These are phyloP conservation scores for Carex kokanica DNA, from an alignment of 176 grass and related monocot genomes.

Conservation along the genomic window DNA sequence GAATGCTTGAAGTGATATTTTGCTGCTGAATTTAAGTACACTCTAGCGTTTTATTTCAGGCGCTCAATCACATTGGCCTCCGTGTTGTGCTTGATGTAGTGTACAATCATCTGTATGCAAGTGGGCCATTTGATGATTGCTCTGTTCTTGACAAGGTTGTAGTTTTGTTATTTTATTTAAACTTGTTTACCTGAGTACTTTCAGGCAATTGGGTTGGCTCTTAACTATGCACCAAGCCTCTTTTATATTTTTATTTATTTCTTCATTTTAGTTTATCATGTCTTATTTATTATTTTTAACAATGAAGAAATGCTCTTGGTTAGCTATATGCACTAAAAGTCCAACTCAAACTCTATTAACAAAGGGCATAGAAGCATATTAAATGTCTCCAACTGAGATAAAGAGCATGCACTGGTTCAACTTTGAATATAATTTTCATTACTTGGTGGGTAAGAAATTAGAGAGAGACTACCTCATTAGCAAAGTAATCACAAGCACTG, in stretches of 20 bases:
- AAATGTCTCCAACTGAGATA: background rate
- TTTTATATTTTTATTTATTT: background rate
- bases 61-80: slow-evolving; percentile 66
- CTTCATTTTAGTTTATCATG: background rate
- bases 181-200: background rate
- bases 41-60: slow-evolving; percentile 47
- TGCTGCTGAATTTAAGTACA: background rate
- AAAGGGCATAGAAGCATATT: background rate
- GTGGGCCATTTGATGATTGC: slow-evolving; percentile 51
- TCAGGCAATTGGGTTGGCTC: background rate
- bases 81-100: slow-evolving; percentile 85
- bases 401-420: background rate
- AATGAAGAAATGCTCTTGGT: background rate
- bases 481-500: background rate
- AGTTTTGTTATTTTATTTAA: slow-evolving; percentile 12
- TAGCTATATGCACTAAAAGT: background rate
- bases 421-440: background rate
- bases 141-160: slow-evolving; percentile 93
- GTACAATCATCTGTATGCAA: slow-evolving; percentile 86
- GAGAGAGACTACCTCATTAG: background rate
- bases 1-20: background rate
- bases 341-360: background rate
- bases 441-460: background rate
- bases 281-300: background rate
- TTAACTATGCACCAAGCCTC: background rate